Conservation (phyloP, 2,329 filamentous ascomycete species). For the Emmonsiellopsis sp. region DNA sequence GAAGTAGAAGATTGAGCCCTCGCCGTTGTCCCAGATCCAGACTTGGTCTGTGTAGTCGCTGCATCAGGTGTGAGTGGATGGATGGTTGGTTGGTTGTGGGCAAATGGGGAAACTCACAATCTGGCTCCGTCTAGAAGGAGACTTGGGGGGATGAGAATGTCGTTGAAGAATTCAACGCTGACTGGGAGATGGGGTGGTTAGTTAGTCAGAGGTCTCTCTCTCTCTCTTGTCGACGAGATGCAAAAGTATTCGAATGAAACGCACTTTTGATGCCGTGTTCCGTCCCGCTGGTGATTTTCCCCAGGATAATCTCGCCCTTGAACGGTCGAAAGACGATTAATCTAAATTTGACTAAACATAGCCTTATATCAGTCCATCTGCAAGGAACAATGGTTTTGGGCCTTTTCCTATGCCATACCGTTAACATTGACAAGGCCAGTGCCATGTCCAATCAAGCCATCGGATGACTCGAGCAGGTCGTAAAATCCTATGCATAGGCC, state of each 20-base stretch:
- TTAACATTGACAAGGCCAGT: slow-evolving; percentile 91
- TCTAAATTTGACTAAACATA: slow-evolving; percentile 68
- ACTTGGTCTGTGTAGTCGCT: slow-evolving; percentile 66
- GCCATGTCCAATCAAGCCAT: slow-evolving; percentile 88
- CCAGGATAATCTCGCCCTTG: slow-evolving; percentile 84
- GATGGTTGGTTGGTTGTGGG: not conserved
- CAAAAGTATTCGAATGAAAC: slow-evolving; percentile 12
- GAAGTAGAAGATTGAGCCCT: slow-evolving; percentile 68
- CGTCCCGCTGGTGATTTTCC: slow-evolving; percentile 67
- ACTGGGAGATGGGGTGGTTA: slow-evolving; percentile 38
- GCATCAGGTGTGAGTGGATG: slow-evolving; percentile 6
- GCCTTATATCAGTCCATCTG: not conserved
- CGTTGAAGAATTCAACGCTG: slow-evolving; percentile 84
- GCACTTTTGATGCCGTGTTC: slow-evolving; percentile 62
- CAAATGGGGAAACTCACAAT: slow-evolving; percentile 50
- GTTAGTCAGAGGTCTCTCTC: too few species aligned
- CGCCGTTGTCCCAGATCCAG: slow-evolving; percentile 73
- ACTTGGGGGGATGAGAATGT: slow-evolving; percentile 69
- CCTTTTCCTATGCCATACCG: slow-evolving; percentile 43
- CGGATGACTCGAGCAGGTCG: slow-evolving; percentile 79
- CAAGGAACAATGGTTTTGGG: not conserved
- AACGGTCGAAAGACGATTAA: slow-evolving; percentile 92
- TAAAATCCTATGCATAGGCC: slow-evolving; percentile 91
- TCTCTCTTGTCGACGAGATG: too few species aligned
- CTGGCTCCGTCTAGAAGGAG: slow-evolving; percentile 65